These are phyloP conservation scores for Penicillium aurantiogriseum DNA, from an alignment of 2,329 filamentous ascomycete genomes.

Conservation along the genomic window DNA sequence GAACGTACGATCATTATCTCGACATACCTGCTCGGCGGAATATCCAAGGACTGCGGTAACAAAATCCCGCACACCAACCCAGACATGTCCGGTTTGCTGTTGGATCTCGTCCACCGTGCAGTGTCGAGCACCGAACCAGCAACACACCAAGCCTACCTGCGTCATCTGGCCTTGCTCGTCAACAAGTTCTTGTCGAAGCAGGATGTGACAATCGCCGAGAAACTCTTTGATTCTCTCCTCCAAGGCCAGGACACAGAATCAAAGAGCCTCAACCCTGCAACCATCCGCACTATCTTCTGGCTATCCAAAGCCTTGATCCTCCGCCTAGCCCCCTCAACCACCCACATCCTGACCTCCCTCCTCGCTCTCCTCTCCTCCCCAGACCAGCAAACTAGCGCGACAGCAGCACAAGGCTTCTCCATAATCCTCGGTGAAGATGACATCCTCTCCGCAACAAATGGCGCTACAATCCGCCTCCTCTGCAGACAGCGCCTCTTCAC, in stretches of 20 bases:
- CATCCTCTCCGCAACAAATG: constrained; percentile 59
- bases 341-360: constrained; percentile 53
- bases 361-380: constrained; percentile 45
- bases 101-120: constrained; percentile 37
- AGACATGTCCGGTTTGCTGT: constrained; percentile 36
- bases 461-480: constrained; percentile 60
- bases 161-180: constrained; percentile 42
- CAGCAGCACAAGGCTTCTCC: constrained; percentile 57
- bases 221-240: constrained; percentile 35
- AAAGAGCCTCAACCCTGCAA: constrained; percentile 34
- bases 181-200: constrained; percentile 44
- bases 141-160: constrained; percentile 42
- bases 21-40: constrained; percentile 56
- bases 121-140: constrained; percentile 30
- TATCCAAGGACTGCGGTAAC: constrained; percentile 40
- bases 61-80: constrained; percentile 32
- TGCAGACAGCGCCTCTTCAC: constrained; percentile 64
- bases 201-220: constrained; percentile 32
- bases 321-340: constrained; percentile 51
- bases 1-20: constrained; percentile 55
- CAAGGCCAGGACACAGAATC: constrained; percentile 14
- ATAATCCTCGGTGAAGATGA: constrained; percentile 61
- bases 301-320: constrained; percentile 61
- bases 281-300: constrained; percentile 59
- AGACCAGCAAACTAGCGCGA: constrained; percentile 49